Evolutionary conservation across 2,329 filamentous ascomycete genomes (phyloP), one percentile per base, ranked within the genome.

Genomic region (Colletotrichum shisoi): DNA sequence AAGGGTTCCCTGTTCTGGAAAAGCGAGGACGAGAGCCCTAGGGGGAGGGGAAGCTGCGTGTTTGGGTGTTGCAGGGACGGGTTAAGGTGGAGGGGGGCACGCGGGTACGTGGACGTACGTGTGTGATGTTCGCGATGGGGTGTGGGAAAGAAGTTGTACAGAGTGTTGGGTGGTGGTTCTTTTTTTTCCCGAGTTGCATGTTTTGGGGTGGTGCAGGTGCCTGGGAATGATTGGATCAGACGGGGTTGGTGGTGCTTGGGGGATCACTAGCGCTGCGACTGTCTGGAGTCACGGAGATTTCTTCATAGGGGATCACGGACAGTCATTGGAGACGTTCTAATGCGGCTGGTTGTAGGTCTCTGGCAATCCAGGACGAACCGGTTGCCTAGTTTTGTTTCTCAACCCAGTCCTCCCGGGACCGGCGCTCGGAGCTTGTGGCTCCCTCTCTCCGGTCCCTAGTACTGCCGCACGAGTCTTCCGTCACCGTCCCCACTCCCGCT

Each of bases 61-160:
- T 63, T 57, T 67, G 59, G 63, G 34, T 21, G 37, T 46, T 67
- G 60, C 63, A 48, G 3, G 62, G 62, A 31, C 12, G 21, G 13
- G 19, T 4, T 21, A 46, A 15, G 48, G 48, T 13, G 15, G 53
- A 9, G 34, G 39, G 39, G 31, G 34, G 4, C 42, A 49, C 42
- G 19, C 48, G 15, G 24, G 21, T 49, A 15, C 21, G 45, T 27
- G 12, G 21, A 31, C n/a, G n/a, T 37, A 31, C 27, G 12, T 37
- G 42, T 52, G 15, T 52, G 17, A 19, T 34, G 27, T 27, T 11
- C 46, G 4, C 46, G 12, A 49, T 3, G 17, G 3, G 40, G 19
- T 34, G 19, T 34, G 54, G 13, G 2, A 7, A 9, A 11, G 42
- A 45, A 19, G 42, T 19, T 7, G 42, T 7, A 44, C 2, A 19